A percentile compares a stretch with the other conserved stretches of the same genome.
These are phyloP conservation scores for Stagonosporopsis rhizophila DNA, from an alignment of 2,329 filamentous ascomycete genomes.

Conservation along the genomic window DNA sequence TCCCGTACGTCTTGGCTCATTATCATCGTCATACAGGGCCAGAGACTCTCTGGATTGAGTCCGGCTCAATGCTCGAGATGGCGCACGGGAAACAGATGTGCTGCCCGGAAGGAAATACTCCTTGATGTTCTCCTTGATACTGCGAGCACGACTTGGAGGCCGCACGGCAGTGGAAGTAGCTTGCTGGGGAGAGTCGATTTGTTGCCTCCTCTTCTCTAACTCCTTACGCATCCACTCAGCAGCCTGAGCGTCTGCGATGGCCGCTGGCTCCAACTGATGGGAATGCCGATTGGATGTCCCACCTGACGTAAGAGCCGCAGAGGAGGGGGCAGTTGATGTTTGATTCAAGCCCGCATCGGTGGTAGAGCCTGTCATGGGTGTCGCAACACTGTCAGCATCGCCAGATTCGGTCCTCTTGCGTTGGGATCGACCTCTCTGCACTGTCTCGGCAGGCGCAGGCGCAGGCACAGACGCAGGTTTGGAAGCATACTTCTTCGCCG, in stretches of 20 bases:
- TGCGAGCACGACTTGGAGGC: slow-evolving; percentile 47
- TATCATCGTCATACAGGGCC: slow-evolving; percentile 29
- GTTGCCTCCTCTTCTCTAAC: slow-evolving; percentile 48
- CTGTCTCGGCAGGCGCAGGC: slow-evolving; percentile 23
- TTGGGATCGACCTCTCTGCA: slow-evolving; percentile 13
- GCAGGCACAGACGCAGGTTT: slow-evolving; percentile 32
- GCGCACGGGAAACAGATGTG: slow-evolving; percentile 22
- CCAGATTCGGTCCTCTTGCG: slow-evolving; percentile 16
- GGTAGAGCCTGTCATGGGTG: slow-evolving; percentile 53
- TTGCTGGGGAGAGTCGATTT: slow-evolving; percentile 30
- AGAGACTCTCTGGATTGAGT: slow-evolving; percentile 47
- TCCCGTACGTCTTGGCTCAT: slow-evolving; percentile 23
- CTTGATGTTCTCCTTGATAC: slow-evolving; percentile 49
- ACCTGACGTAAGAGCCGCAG: slow-evolving; percentile 50
- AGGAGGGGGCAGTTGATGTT: slow-evolving; percentile 53
- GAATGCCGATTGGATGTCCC: slow-evolving; percentile 52
- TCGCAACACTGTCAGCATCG: slow-evolving; percentile 49
- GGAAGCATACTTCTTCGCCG: slow-evolving; percentile 25
- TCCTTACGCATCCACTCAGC: slow-evolving; percentile 55
- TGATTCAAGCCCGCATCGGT: slow-evolving; percentile 49
- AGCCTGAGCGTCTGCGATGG: slow-evolving; percentile 50
- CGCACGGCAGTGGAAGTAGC: slow-evolving; percentile 33
- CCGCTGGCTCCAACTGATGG: slow-evolving; percentile 44
- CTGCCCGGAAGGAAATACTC: slow-evolving; percentile 53
- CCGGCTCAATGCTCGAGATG: slow-evolving; percentile 37